A percentile compares a stretch with the other conserved stretches of the same genome.
These are phyloP conservation scores for Amaranthus palmeri DNA, from an alignment of 148 eudicot genomes.

Conservation along the genomic window DNA sequence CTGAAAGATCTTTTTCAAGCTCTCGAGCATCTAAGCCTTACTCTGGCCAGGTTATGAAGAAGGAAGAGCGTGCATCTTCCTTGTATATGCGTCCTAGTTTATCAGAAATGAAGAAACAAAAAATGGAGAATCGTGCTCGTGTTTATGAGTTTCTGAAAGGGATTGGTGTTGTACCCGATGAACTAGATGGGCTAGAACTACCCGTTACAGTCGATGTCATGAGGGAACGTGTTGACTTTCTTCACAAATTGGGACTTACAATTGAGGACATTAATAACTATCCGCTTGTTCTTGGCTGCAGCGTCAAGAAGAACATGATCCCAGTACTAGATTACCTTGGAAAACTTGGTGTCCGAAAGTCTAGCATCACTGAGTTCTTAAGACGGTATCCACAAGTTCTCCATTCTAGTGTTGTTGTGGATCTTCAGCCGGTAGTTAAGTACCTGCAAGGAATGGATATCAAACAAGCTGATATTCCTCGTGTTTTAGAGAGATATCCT, in stretches of 20 bases:
- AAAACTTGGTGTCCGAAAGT: constrained; percentile 75
- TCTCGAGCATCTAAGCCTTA: constrained; percentile 36
- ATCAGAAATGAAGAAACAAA: constrained; percentile 73
- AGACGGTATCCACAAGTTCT: constrained; percentile 88
- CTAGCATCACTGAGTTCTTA: constrained; percentile 73
- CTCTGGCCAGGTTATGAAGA: constrained; percentile 21
- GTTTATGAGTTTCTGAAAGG: constrained; percentile 82
- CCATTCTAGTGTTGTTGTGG: constrained; percentile 94
- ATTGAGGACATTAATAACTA: constrained; percentile 89
- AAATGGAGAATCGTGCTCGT: constrained; percentile 64
- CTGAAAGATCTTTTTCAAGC: constrained; percentile 38
- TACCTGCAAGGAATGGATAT: constrained; percentile 90
- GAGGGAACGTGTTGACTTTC: constrained; percentile 90
- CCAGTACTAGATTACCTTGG: constrained; percentile 99
- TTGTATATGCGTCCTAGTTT: constrained; percentile 82
- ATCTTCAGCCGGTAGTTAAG: constrained; percentile 88
- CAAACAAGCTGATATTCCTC: constrained; percentile 65
- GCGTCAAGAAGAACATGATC: constrained; percentile 97
- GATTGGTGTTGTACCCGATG: constrained; percentile 74
- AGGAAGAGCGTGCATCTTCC: constrained; percentile 45
- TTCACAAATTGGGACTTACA: constrained; percentile 78
- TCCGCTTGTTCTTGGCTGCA: constrained; percentile 97
- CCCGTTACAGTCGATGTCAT: constrained; percentile 96
- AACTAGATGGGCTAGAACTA: constrained; percentile 92
- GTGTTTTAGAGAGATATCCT: constrained; percentile 81